Percentiles rank a stretch among this genome's conserved stretches.
These are phyloP conservation scores for Neurospora sp. DNA, from an alignment of 2,329 filamentous ascomycete species.

Conservation along the genomic window DNA sequence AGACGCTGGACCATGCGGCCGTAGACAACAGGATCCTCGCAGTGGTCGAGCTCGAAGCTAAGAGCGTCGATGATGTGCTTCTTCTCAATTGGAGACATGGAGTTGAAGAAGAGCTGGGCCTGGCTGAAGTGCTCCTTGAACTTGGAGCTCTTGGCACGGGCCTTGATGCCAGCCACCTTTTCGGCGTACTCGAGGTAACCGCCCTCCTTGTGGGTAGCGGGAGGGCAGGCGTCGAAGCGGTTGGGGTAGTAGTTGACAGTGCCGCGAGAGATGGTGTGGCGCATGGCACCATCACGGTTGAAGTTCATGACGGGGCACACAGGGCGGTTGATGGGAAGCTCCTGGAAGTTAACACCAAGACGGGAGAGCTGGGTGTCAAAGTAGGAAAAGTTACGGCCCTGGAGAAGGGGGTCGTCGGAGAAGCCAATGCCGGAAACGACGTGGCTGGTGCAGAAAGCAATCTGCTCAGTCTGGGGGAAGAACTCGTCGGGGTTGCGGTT, in stretches of 20 bases:
- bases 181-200: constrained; percentile 60
- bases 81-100: constrained; percentile 57
- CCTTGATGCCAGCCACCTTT: constrained; percentile 61
- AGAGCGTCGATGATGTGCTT: constrained; percentile 50
- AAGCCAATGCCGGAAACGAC: constrained; percentile 70
- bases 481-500: constrained; percentile 75
- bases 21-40: constrained; percentile 70
- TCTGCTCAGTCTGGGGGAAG: constrained; percentile 75
- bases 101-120: constrained; percentile 78
- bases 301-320: constrained; percentile 67
- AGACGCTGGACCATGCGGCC: constrained; percentile 59
- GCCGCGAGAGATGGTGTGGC: constrained; percentile 65
- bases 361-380: constrained; percentile 60
- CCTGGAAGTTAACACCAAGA: constrained; percentile 65
- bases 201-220: constrained; percentile 51
- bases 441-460: constrained; percentile 73
- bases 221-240: constrained; percentile 52
- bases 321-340: constrained; percentile 49
- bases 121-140: constrained; percentile 72
- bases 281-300: constrained; percentile 64
- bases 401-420: constrained; percentile 63
- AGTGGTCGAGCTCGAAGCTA: constrained; percentile 69
- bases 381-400: constrained; percentile 64
- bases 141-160: constrained; percentile 58
- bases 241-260: constrained; percentile 76